Base-by-base conservation (phyloP, 306 rosid species). In the Abrus precatorius region DNA sequence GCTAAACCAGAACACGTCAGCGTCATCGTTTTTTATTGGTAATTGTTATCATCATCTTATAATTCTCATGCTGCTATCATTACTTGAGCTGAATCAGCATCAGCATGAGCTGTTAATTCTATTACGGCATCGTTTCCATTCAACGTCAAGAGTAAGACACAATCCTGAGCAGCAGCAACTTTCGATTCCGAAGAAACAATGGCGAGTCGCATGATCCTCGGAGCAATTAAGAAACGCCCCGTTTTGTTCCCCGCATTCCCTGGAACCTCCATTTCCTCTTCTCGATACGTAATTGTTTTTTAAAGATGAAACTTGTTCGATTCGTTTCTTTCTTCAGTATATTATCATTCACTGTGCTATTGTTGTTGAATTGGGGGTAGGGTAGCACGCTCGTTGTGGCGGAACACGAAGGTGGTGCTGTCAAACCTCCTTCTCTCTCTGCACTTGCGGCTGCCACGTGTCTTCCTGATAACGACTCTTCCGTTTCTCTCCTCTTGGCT, bases 381-480 rank as follows among this genome's bases (percentile, higher is more conserved):
- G 87, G 84, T 53, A 93, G 94, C 87, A 90, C 99, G 10, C 86
- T 95, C 84, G 97, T 93, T 7, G 78, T 95, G 66, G 97, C 88
- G 52, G 97, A 95, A 84, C 97, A 91, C 32, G 97, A 95, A 73
- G 89, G 88, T 8, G 97, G 97, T 62, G 71, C 84, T 68, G 57
- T 95, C 83, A 93, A 87, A 74, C 76, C 92, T 49, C 84, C 89
- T 50, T 89, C 97, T 41, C 79, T 93, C 65, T 90, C 94, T 34
- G 97, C 97, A 29, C 85, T 95, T 9, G 81, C 72, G 50, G 99
- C 97, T 76, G 97, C 97, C 28, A 83, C 79, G 48, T 91, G 85
- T 40, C 78, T 95, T 30, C 57, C 90, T 68, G 77, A 75, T n/a
- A 87, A 80, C 43, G 77, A 76, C 44, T 89, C 86, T 56, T 85